These are phyloP conservation scores for Conringia planisiliqua DNA, from an alignment of 345 rosid species.

Conservation along the genomic window DNA sequence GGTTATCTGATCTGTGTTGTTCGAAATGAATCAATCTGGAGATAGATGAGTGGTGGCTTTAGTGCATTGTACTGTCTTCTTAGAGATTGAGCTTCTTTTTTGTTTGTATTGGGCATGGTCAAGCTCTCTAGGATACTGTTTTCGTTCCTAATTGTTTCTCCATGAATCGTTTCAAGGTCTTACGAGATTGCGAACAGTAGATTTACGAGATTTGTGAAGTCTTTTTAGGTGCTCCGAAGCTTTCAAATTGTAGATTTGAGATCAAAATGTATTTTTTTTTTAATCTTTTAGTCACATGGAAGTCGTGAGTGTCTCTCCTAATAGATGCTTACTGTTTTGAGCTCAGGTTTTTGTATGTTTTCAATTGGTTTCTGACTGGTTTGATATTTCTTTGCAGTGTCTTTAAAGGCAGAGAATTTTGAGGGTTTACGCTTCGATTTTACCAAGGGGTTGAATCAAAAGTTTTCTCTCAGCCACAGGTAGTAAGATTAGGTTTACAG, in stretches of 20 bases:
- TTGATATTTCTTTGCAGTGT: slow-evolving; percentile 55
- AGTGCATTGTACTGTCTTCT: slow-evolving; percentile 1
- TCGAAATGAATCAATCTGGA: not conserved
- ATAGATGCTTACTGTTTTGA: not conserved
- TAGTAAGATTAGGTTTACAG: slow-evolving; percentile 9
- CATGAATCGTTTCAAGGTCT: not conserved
- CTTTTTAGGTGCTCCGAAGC: not conserved
- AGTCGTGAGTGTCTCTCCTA: not conserved
- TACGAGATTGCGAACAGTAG: slow-evolving; percentile 1
- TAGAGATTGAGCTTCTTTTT: not conserved
- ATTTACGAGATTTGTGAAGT: no score
- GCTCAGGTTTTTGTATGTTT: not conserved
- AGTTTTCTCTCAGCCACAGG: slow-evolving; percentile 92
- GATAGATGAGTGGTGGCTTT: not conserved
- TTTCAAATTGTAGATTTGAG: not conserved
- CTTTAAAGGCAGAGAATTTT: slow-evolving; percentile 84
- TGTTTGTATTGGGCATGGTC: not conserved
- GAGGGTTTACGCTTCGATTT: slow-evolving; percentile 98
- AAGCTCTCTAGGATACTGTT: not conserved
- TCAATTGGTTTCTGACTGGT: not conserved
- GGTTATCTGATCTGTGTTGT: not conserved
- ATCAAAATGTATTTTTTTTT: not conserved
- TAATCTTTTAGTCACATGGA: not conserved
- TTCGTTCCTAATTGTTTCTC: not conserved
- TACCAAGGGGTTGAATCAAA: slow-evolving; percentile 78